Base-by-base conservation (phyloP, 805 yeast species). In the Myxozyma mucilagina region DNA sequence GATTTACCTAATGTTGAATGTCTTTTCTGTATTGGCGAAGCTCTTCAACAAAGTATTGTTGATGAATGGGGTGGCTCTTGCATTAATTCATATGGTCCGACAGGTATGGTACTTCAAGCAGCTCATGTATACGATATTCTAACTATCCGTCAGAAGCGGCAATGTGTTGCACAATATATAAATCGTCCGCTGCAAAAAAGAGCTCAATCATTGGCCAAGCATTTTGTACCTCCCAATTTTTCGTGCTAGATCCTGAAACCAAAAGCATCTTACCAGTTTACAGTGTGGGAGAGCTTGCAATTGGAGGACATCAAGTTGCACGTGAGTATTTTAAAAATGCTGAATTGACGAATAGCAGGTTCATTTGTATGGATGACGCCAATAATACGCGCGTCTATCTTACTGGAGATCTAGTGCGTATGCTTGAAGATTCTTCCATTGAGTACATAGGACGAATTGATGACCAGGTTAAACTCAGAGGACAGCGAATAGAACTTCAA, bases 291-390 rank as follows among this genome's bases (percentile, higher is more conserved):
- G 71, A 71, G 45, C 59, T 71, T 3, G 69, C 63, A 10, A 68
- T 71, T 18, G 64, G 69, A 5, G 74, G 74, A 8, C 59, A 54
- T 29, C 74, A 71, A 51, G 64, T 71, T 1, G 71, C 74, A 8
- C 45, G 67, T 10, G 67, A 35, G 29, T 64, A 64, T 42, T 59
- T 39, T 47, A 43, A 55, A 13, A 56, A 57, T 9, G n/a, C 24
- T 5, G 58, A 53, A 6, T 58, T 69, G 2, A 67, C 72, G 0
- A 44, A 47, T 0, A 63, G 60, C n/a, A 52, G 58, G 11, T 69
- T 69, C 53, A 24, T 66, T 1, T 6, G 4, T 4, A 6, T 52
- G 6, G 16, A 44, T 7, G 68, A 62, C 9, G 14, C 18, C 3
- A 53, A 41, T 2, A 24, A 24, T 1, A 35, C 59, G 54, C 29